A percentile compares a stretch with the other conserved stretches of the same genome.
phyloP scores from a whole-genome alignment of 1,284 basidiomycete species.

The Apiotrichum laibachii region DNA sequence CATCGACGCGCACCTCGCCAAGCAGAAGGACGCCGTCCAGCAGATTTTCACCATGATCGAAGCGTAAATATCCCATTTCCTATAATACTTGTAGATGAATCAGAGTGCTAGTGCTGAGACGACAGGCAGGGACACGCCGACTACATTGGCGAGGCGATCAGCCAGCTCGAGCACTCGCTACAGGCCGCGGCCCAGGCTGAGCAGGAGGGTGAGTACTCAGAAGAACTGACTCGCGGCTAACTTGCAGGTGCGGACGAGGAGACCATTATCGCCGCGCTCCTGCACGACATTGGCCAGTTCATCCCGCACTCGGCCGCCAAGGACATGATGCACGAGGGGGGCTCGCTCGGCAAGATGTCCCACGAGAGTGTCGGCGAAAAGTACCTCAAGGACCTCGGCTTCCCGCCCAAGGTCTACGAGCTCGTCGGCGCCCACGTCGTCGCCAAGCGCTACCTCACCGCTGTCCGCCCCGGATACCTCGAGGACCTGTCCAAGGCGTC shows the following conservation, averaged over 20 bases:
- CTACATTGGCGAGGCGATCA: slow-evolving; percentile 37
- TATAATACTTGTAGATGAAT: neutral
- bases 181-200: slow-evolving; percentile 32
- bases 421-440: slow-evolving; percentile 42
- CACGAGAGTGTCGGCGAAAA: slow-evolving; percentile 38
- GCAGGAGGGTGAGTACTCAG: slow-evolving; percentile 2
- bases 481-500: slow-evolving; percentile 29
- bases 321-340: slow-evolving; percentile 26
- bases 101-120: slow-evolving; percentile 10
- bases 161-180: slow-evolving; percentile 35
- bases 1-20: slow-evolving; percentile 18
- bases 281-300: slow-evolving; percentile 46
- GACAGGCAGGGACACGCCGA: slow-evolving; percentile 26
- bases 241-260: slow-evolving; percentile 30
- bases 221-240: slow-evolving; percentile 1
- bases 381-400: slow-evolving; percentile 35
- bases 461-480: slow-evolving; percentile 27
- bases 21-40: slow-evolving; percentile 13
- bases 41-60: slow-evolving; percentile 21
- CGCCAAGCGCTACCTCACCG: slow-evolving; percentile 40
- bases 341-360: slow-evolving; percentile 28
- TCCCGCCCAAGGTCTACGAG: slow-evolving; percentile 32
- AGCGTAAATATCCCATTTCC: slow-evolving; percentile 17
- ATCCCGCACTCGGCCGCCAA: slow-evolving; percentile 28
- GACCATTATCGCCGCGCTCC: slow-evolving; percentile 40